phyloP scores from a whole-genome alignment of 352 stramenopile species.

The Peronospora farinosa region DNA sequence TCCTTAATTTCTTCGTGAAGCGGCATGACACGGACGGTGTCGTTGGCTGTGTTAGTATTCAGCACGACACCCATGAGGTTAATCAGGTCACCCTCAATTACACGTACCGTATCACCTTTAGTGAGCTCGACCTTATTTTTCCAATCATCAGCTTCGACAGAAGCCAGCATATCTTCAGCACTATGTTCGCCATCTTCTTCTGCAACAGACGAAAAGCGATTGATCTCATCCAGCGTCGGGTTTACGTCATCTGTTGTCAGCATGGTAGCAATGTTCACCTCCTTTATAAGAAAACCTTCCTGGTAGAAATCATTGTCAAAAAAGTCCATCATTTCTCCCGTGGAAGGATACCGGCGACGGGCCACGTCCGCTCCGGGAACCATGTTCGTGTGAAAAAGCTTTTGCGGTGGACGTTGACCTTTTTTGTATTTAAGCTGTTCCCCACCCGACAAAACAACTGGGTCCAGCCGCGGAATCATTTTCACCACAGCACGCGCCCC shows the following conservation, averaged over 20 bases:
- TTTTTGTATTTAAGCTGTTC: conserved; percentile 87
- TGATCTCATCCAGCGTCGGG: conserved; percentile 83
- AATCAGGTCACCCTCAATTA: conserved; percentile 83
- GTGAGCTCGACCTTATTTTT: conserved; percentile 87
- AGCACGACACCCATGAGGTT: conserved; percentile 89
- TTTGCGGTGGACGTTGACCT: conserved; percentile 78
- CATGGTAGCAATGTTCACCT: conserved; percentile 85
- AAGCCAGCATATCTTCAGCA: conserved; percentile 57
- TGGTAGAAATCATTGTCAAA: conserved; percentile 88
- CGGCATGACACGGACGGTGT: conserved; percentile 85
- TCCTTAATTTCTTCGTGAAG: conserved; percentile 89
- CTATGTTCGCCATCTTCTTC: conserved; percentile 65
- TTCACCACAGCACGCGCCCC: conserved; percentile 77
- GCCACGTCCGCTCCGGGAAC: conserved; percentile 55
- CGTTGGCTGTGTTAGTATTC: conserved; percentile 83
- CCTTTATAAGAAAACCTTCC: conserved; percentile 83
- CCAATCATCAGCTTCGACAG: conserved; percentile 79
- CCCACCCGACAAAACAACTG: conserved; percentile 60
- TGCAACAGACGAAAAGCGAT: conserved; percentile 69
- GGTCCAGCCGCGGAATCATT: conserved; percentile 78
- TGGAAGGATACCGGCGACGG: conserved; percentile 62
- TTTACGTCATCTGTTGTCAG: conserved; percentile 81
- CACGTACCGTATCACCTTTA: conserved; percentile 83
- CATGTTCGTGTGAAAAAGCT: conserved; percentile 73
- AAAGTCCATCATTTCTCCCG: conserved; percentile 82